A percentile compares a stretch with the other conserved stretches of the same genome.
These are phyloP conservation scores for Phytophthora idaei DNA, from an alignment of 352 stramenopile genomes.

Conservation along the genomic window DNA sequence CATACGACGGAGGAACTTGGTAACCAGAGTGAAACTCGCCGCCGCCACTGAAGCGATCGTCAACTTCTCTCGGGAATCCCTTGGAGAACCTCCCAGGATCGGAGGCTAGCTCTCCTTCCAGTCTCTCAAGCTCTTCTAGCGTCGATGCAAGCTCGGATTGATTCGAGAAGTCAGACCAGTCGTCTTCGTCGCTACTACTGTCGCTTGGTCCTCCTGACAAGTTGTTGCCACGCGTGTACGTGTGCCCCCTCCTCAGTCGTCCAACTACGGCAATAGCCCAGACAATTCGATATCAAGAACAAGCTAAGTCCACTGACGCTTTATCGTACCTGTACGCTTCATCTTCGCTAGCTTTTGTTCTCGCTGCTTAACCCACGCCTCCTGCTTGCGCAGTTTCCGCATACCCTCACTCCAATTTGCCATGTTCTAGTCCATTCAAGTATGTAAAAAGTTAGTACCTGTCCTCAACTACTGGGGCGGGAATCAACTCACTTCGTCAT, in stretches of 20 bases:
- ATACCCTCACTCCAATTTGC: constrained; percentile 54
- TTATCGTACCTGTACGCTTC: constrained; percentile 29
- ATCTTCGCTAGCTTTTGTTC: constrained; percentile 54
- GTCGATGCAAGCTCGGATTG: constrained; percentile 27
- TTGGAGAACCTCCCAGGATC: constrained; percentile 18
- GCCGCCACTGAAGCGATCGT: constrained; percentile 1
- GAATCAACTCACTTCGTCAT: constrained; percentile 48
- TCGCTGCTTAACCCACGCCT: constrained; percentile 54
- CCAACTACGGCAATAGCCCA: neutral
- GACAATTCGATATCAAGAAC: neutral
- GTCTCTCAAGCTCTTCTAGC: constrained; percentile 25
- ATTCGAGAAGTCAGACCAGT: constrained; percentile 31
- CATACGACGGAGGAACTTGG: constrained; percentile 15
- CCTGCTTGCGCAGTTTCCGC: constrained; percentile 51
- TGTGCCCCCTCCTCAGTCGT: neutral
- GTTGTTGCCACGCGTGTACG: constrained; percentile 13
- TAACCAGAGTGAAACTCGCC: constrained; percentile 13
- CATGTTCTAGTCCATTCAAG: constrained; percentile 31
- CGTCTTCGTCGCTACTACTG: constrained; percentile 20
- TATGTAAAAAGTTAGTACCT: neutral
- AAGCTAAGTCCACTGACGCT: neutral
- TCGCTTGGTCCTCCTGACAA: constrained; percentile 5
- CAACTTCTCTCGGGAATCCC: neutral
- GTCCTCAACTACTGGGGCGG: neutral
- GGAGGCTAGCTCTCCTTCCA: constrained; percentile 29